Evolutionary conservation across 139 green algal genomes (phyloP), one percentile per base, ranked within the genome.

Genomic region (Chlorella sp.): DNA sequence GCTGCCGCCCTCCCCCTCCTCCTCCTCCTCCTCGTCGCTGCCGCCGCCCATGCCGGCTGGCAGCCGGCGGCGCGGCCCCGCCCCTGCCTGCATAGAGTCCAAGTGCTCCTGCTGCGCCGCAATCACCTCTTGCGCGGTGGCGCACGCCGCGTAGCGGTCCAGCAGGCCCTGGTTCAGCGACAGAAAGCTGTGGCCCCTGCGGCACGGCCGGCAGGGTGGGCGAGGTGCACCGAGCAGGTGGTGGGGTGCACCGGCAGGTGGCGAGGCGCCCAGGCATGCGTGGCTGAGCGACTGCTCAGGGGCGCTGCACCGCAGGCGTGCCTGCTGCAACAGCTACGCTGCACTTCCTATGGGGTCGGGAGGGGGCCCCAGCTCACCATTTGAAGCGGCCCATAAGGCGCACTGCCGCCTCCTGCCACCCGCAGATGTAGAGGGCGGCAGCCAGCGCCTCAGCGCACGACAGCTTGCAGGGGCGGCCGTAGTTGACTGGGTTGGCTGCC

Each of bases 401-500:
- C 9, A 85, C 72, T 1, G 92, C 91, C 22, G 92, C 92, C 7
- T 90, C 90, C 78, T 88, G 84, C 56, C 93, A 90, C 64, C 95
- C 95, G 84, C 92, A 97, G 22, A 99, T 95, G 86, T 93, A 96
- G 41, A 98, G 90, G 24, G 93, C 94, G 22, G 94, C 94, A 5
- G 95, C 94, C 60, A 98, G 89, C 7, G 95, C 97, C 91, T 99
- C 97, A 8, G 96, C 97, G 85, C 97, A 99, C 7, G 95, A 98
- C 64, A 99, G 93, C 91, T 98, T 98, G 90, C 93, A 98, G 0
- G 97, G 94, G 19, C 65, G 40, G 89, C 95, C 95, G 85, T 98
- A 99, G 91, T 99, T 99, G 38, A 99, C 95, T 5, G 97, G 97
- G 88, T 99, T 99, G 36, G 97, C 97, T 5, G 97, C 97, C 32